These are phyloP conservation scores for Pulicaria dysenterica DNA, from an alignment of 129 eudicot species.

Conservation along the genomic window DNA sequence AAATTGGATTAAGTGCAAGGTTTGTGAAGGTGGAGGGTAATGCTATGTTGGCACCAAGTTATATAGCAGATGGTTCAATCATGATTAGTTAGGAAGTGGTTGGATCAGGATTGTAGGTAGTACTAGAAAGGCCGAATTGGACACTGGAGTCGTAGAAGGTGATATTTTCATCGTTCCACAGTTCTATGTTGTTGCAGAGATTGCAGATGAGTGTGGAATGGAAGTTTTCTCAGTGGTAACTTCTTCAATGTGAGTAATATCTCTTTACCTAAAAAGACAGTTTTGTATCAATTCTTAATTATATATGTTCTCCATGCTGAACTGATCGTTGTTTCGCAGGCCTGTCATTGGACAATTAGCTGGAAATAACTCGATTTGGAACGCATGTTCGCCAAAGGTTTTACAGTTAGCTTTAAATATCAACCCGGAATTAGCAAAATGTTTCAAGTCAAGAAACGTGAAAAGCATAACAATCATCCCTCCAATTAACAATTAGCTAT, in stretches of 20 bases:
- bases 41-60: constrained; percentile 45
- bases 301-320: background rate
- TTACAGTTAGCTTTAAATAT: constrained; percentile 45
- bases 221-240: constrained; percentile 48
- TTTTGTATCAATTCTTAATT: background rate
- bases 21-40: constrained; percentile 42
- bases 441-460: constrained; percentile 24
- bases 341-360: constrained; percentile 31
- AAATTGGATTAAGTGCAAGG: constrained; percentile 45
- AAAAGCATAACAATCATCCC: constrained; percentile 11
- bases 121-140: constrained; percentile 39
- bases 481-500: background rate
- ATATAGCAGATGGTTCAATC: constrained; percentile 36
- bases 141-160: constrained; percentile 39
- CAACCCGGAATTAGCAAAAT: constrained; percentile 20
- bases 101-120: constrained; percentile 51
- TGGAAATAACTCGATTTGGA: constrained; percentile 49
- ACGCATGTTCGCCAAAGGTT: constrained; percentile 39
- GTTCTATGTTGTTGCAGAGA: constrained; percentile 36
- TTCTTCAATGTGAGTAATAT: constrained; percentile 47
- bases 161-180: constrained; percentile 58
- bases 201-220: constrained; percentile 51
- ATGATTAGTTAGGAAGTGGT: constrained; percentile 56
- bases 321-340: constrained; percentile 6
- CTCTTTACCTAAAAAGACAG: background rate